Evolutionary conservation across 2,329 filamentous ascomycete genomes (phyloP).

Genomic region (Xylaria sp.): DNA sequence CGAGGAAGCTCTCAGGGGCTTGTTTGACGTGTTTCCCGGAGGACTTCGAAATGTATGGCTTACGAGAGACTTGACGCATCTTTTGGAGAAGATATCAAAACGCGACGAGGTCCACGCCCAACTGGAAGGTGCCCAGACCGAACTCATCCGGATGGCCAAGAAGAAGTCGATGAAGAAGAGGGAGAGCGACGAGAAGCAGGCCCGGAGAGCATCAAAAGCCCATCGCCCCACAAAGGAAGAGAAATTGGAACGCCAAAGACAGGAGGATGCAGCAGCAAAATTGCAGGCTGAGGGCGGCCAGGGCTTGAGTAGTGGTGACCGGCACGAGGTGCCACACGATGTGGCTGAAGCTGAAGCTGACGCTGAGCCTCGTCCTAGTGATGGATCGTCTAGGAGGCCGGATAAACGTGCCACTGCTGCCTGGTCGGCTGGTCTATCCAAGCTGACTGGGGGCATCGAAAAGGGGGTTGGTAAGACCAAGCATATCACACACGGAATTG

Average conservation of each 20-base stretch:
- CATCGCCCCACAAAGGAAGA: conserved; percentile 56
- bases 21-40: conserved; percentile 96
- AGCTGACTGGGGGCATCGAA: conserved; percentile 54
- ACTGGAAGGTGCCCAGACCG: conserved; percentile 82
- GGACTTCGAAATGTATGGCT: conserved; percentile 97
- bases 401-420: conserved; percentile 36
- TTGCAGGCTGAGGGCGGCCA: conserved; percentile 52
- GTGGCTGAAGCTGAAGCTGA: conserved; percentile 41
- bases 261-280: conserved; percentile 53
- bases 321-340: conserved; percentile 57
- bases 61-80: conserved; percentile 82
- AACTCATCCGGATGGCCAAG: conserved; percentile 78
- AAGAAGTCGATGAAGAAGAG: conserved; percentile 74
- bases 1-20: conserved; percentile 74
- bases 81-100: conserved; percentile 81
- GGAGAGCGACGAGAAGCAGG: conserved; percentile 65
- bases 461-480: conserved; percentile 49
- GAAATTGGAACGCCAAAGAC: conserved; percentile 48
- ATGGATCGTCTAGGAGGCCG: conserved; percentile 27
- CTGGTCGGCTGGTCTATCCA: conserved; percentile 45
- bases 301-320: conserved; percentile 56
- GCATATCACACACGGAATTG: conserved; percentile 52
- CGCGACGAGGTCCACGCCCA: conserved; percentile 70
- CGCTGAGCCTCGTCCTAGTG: conserved; percentile 4
- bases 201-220: conserved; percentile 54